A percentile compares a stretch with the other conserved stretches of the same genome.
Conservation (phyloP, 805 yeast genomes). For the Cyberlindnera xylosilytica region DNA sequence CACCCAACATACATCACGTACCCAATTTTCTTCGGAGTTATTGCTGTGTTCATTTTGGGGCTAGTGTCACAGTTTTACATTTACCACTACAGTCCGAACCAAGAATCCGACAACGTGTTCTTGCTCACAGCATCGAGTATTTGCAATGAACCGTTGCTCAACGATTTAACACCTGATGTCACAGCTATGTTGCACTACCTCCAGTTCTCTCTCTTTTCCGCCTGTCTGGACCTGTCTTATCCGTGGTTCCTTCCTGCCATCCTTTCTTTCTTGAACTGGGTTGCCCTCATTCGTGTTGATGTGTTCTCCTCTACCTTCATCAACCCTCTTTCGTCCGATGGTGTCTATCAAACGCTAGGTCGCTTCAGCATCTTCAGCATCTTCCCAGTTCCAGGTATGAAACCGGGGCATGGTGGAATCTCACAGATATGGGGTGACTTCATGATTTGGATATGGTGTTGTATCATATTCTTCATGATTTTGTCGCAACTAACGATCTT, state of each 20-base stretch:
- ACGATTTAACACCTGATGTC: slow-evolving; percentile 53
- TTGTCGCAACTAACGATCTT: slow-evolving; percentile 2
- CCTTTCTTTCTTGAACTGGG: slow-evolving; percentile 50
- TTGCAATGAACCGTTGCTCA: slow-evolving; percentile 53
- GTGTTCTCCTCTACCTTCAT: slow-evolving; percentile 13
- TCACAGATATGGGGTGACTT: slow-evolving; percentile 43
- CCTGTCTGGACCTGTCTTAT: slow-evolving; percentile 50
- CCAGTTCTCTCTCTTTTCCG: slow-evolving; percentile 58
- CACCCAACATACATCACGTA: slow-evolving; percentile 36
- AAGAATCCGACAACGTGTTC: slow-evolving; percentile 54
- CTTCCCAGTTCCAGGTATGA: slow-evolving; percentile 32
- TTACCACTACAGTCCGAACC: slow-evolving; percentile 48
- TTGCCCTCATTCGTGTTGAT: slow-evolving; percentile 40
- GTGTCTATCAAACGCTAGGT: slow-evolving; percentile 38
- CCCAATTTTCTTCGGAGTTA: slow-evolving; percentile 38
- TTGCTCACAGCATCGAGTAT: slow-evolving; percentile 52
- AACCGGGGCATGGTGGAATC: slow-evolving; percentile 37
- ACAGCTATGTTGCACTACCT: slow-evolving; percentile 47
- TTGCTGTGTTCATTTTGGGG: slow-evolving; percentile 40
- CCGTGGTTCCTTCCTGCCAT: slow-evolving; percentile 65
- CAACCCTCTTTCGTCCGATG: slow-evolving; percentile 26
- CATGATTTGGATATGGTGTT: slow-evolving; percentile 29
- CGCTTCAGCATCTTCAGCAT: slow-evolving; percentile 7
- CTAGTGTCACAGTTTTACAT: slow-evolving; percentile 33
- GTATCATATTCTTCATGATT: slow-evolving; percentile 4